A percentile compares a stretch with the other conserved stretches of the same genome.
phyloP scores from a whole-genome alignment of 805 yeast species.

The Metschnikowia noctiluminum region DNA sequence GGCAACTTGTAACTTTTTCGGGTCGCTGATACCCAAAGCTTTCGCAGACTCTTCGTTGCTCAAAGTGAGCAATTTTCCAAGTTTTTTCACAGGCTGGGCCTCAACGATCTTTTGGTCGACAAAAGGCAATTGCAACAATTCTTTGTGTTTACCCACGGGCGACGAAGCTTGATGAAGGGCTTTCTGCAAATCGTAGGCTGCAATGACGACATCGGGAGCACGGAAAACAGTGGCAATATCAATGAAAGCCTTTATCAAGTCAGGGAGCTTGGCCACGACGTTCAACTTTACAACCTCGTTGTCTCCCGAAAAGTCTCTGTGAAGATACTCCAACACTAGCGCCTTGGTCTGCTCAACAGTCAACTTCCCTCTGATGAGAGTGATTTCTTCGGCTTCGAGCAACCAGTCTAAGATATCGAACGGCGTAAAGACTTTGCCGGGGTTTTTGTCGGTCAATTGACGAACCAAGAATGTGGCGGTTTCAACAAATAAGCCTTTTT shows the following conservation, averaged over 20 bases:
- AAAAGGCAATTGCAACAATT: slow-evolving; percentile 78
- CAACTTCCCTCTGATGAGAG: slow-evolving; percentile 37
- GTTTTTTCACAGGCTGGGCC: slow-evolving; percentile 47
- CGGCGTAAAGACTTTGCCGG: slow-evolving; percentile 60
- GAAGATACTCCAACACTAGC: slow-evolving; percentile 55
- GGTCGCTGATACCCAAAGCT: slow-evolving; percentile 53
- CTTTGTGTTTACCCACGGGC: slow-evolving; percentile 50
- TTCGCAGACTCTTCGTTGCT: slow-evolving; percentile 53
- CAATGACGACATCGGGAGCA: slow-evolving; percentile 58
- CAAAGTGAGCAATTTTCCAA: slow-evolving; percentile 67
- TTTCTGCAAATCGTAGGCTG: slow-evolving; percentile 65
- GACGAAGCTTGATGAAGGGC: slow-evolving; percentile 73
- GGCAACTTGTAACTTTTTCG: slow-evolving; percentile 44
- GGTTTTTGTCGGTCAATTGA: slow-evolving; percentile 68
- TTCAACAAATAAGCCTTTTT: slow-evolving; percentile 73
- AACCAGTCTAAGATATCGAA: slow-evolving; percentile 57
- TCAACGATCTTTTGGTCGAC: slow-evolving; percentile 50
- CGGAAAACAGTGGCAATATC: slow-evolving; percentile 83
- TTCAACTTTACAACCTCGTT: slow-evolving; percentile 43
- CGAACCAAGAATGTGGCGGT: slow-evolving; percentile 82
- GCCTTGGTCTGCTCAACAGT: slow-evolving; percentile 46
- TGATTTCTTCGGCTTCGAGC: slow-evolving; percentile 64
- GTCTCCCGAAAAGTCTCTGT: slow-evolving; percentile 40
- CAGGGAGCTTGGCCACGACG: slow-evolving; percentile 61
- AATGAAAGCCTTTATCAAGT: slow-evolving; percentile 64